phyloP scores from a whole-genome alignment of 176 grass and related monocot species.

The Alopecurus myosuroides region DNA sequence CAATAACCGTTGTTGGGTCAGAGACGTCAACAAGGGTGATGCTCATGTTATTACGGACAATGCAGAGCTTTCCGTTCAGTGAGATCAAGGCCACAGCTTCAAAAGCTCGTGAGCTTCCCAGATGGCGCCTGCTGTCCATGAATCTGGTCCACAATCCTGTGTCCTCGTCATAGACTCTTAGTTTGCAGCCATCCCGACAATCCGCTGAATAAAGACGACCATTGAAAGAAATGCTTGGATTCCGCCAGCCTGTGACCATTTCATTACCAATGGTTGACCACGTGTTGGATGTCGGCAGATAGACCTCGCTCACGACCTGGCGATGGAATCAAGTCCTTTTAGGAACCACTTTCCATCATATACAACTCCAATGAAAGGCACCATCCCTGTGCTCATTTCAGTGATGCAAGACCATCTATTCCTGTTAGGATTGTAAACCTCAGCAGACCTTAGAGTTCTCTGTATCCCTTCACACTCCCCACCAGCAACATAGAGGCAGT shows the following conservation, averaged over 20 bases:
- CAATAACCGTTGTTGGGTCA: constrained; percentile 35
- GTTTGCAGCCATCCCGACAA: constrained; percentile 87
- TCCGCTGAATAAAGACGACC: constrained; percentile 60
- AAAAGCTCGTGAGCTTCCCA: constrained; percentile 57
- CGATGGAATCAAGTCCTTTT: constrained; percentile 76
- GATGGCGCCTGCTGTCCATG: constrained; percentile 66
- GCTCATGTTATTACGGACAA: constrained; percentile 88
- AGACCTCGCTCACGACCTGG: constrained; percentile 66
- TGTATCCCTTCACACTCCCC: constrained; percentile 88
- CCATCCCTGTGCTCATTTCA: constrained; percentile 84
- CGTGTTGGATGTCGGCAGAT: constrained; percentile 52
- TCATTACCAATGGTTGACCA: constrained; percentile 59
- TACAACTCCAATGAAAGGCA: constrained; percentile 83
- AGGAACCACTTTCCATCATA: constrained; percentile 89
- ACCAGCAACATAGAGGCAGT: constrained; percentile 88
- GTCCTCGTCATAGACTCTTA: constrained; percentile 65
- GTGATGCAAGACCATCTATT: constrained; percentile 75
- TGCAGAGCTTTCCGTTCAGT: constrained; percentile 67
- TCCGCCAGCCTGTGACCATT: constrained; percentile 65
- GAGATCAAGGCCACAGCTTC: constrained; percentile 71
- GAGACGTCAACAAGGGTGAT: constrained; percentile 70
- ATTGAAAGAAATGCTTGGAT: constrained; percentile 65
- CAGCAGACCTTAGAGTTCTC: constrained; percentile 72
- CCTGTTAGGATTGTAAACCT: constrained; percentile 76
- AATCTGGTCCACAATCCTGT: constrained; percentile 66